Evolutionary conservation across 139 green algal species (phyloP), one percentile per base, ranked within the genome.

Genomic region (Coelastrella sp.): DNA sequence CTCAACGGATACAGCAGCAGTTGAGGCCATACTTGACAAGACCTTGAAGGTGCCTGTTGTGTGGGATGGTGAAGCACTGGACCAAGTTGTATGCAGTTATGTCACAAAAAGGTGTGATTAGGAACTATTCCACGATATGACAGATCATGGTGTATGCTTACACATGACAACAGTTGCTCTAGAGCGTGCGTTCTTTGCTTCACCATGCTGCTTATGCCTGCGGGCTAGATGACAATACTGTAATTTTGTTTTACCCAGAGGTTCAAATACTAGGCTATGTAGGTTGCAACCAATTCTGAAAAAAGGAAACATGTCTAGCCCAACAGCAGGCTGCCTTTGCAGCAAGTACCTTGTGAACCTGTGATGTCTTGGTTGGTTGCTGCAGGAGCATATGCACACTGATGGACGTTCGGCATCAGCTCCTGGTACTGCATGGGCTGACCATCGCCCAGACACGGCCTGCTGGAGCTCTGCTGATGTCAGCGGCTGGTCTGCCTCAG

Each of bases 51-150:
- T 83, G 23, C 77, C 77, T 17, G 13, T 83, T 32, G 77, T 83
- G 77, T 83, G 77, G 77, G 58, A 32, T n/a, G 77, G 22, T 73
- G 79, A 61, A n/a, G 79, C 79, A 5, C 61, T 85, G 10, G 79
- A 71, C 17, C 17, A 85, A 7, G 10, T 73, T 56, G 79, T 85
- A 11, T 61, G 77, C 77, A 83, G 58, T 17, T 83, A 23, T 60
- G 77, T 83, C 32, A 83, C 77, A 4, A 57, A 57, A 11, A 65
- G 77, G 77, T 83, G 13, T 14, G 64, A 2, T 7, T 4, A 13
- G 64, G 13, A 14, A 14, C 3, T 20, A 4, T 7, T 11, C 16
- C 11, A 71, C 3, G 11, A 47, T 1, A 2, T 47, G 32, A 47
- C 32, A 47, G 32, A 47, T 47, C 32, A 47, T 1, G 32, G 32